phyloP scores from a whole-genome alignment of 2,329 filamentous ascomycete genomes.

The Corniculantispora saksenae region DNA sequence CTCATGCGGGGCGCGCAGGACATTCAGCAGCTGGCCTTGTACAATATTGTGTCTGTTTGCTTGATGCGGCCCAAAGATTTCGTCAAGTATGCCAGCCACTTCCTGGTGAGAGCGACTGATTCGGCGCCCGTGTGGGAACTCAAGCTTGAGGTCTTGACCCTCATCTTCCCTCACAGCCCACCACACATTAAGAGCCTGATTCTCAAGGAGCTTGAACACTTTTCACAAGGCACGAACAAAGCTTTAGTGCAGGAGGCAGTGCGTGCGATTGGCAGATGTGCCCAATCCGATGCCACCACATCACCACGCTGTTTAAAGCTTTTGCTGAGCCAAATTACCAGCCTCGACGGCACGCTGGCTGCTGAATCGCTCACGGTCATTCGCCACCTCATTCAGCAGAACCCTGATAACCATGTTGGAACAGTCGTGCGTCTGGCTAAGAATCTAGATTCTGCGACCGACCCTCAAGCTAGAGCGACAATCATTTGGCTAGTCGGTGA shows the following conservation, averaged over 20 bases:
- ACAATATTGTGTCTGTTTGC: slow-evolving; percentile 94
- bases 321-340: slow-evolving; percentile 83
- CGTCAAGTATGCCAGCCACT: slow-evolving; percentile 84
- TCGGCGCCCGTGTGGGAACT: slow-evolving; percentile 81
- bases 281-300: slow-evolving; percentile 71
- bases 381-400: slow-evolving; percentile 89
- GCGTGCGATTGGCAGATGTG: slow-evolving; percentile 88
- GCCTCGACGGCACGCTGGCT: slow-evolving; percentile 81
- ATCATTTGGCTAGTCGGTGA: slow-evolving; percentile 98
- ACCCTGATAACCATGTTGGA: slow-evolving; percentile 75
- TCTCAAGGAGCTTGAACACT: slow-evolving; percentile 90
- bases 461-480: slow-evolving; percentile 84
- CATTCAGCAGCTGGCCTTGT: slow-evolving; percentile 84
- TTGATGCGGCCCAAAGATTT: slow-evolving; percentile 76
- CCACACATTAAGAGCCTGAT: slow-evolving; percentile 80
- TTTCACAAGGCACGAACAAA: slow-evolving; percentile 73
- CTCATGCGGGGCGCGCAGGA: slow-evolving; percentile 82
- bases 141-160: slow-evolving; percentile 86
- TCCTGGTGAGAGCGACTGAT: slow-evolving; percentile 81
- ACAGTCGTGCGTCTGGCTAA: slow-evolving; percentile 89
- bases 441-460: slow-evolving; percentile 84
- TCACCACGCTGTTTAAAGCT: slow-evolving; percentile 79
- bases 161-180: slow-evolving; percentile 84
- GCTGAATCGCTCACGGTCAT: slow-evolving; percentile 95
- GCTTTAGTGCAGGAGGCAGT: slow-evolving; percentile 85